Percentiles rank a stretch among this genome's conserved stretches.
These are phyloP conservation scores for Botrytis paeoniae DNA, from an alignment of 2,329 filamentous ascomycete species.

Conservation along the genomic window DNA sequence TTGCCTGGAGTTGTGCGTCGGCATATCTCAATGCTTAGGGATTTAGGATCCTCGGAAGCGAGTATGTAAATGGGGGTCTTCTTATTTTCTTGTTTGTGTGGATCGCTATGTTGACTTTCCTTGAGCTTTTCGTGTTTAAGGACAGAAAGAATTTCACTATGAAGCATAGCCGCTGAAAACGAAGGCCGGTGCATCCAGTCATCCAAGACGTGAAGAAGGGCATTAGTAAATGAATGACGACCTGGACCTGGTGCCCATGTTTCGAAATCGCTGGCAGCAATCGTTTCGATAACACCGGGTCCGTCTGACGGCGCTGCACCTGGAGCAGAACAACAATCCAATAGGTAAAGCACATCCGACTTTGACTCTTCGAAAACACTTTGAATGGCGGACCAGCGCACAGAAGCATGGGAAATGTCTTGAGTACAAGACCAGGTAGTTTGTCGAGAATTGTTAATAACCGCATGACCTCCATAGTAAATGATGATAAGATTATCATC, in stretches of 20 bases:
- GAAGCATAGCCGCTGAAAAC: slow-evolving; percentile 30
- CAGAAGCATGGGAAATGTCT: slow-evolving; percentile 21
- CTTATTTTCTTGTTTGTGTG: slow-evolving; percentile 12
- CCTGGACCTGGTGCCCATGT: slow-evolving; percentile 22
- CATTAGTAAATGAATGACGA: slow-evolving; percentile 26
- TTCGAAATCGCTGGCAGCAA: slow-evolving; percentile 27
- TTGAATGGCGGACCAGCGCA: slow-evolving; percentile 29
- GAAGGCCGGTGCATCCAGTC: slow-evolving; percentile 26
- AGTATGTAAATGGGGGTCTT: slow-evolving; percentile 23
- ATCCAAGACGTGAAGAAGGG: slow-evolving; percentile 27
- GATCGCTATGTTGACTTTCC: neutral
- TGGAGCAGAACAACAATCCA: slow-evolving; percentile 28
- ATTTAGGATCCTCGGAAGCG: slow-evolving; percentile 20
- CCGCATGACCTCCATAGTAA: slow-evolving; percentile 31
- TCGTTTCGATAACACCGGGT: slow-evolving; percentile 26
- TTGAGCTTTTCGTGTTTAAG: slow-evolving; percentile 17
- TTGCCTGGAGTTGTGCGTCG: slow-evolving; percentile 17
- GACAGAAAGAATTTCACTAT: slow-evolving; percentile 27
- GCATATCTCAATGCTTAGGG: slow-evolving; percentile 20
- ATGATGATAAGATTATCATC: slow-evolving; percentile 29
- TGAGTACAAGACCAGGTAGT: slow-evolving; percentile 26
- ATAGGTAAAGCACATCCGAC: slow-evolving; percentile 26
- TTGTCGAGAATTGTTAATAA: slow-evolving; percentile 26
- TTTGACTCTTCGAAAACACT: slow-evolving; percentile 28
- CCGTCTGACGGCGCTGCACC: slow-evolving; percentile 23